Percentiles rank a stretch among this genome's conserved stretches.
These are phyloP conservation scores for Yarrowia keelungensis DNA, from an alignment of 805 yeast species.

Conservation along the genomic window DNA sequence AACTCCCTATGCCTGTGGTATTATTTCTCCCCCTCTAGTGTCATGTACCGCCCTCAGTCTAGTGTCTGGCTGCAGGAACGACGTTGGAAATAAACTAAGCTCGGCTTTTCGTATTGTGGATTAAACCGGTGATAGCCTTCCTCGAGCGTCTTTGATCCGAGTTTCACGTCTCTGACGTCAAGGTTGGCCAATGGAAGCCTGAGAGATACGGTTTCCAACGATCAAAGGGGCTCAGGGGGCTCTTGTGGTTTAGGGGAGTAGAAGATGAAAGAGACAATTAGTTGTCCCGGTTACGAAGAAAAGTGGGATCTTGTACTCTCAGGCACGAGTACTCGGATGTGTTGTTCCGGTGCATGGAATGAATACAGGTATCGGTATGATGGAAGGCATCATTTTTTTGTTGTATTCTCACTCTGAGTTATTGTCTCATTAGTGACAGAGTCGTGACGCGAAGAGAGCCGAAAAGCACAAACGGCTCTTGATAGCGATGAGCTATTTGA, in stretches of 20 bases:
- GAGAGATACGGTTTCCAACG: background rate
- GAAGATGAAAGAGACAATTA: background rate
- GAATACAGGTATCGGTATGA: too few species aligned
- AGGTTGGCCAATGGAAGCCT: constrained; percentile 3
- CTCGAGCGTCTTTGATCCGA: background rate
- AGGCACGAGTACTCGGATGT: too few species aligned
- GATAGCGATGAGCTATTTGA: too few species aligned
- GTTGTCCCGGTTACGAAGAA: background rate
- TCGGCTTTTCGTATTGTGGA: constrained; percentile 24
- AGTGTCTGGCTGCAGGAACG: constrained; percentile 5
- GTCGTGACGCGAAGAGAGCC: too few species aligned
- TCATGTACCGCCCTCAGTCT: background rate
- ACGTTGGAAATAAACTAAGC: constrained; percentile 14
- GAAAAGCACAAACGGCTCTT: too few species aligned
- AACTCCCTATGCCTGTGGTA: too few species aligned
- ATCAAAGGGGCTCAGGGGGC: constrained; percentile 6
- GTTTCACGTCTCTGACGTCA: constrained; percentile 2
- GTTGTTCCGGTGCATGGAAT: too few species aligned
- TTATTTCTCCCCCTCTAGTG: too few species aligned
- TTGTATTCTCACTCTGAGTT: too few species aligned
- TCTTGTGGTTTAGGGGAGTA: constrained; percentile 6
- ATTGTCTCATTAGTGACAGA: too few species aligned
- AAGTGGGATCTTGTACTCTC: too few species aligned
- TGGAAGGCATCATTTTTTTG: too few species aligned
- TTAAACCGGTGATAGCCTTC: constrained; percentile 29